A percentile compares a stretch with the other conserved stretches of the same genome.
Evolutionary conservation across 257 asterid genomes (phyloP).

Genomic region (Solanum piurae): DNA sequence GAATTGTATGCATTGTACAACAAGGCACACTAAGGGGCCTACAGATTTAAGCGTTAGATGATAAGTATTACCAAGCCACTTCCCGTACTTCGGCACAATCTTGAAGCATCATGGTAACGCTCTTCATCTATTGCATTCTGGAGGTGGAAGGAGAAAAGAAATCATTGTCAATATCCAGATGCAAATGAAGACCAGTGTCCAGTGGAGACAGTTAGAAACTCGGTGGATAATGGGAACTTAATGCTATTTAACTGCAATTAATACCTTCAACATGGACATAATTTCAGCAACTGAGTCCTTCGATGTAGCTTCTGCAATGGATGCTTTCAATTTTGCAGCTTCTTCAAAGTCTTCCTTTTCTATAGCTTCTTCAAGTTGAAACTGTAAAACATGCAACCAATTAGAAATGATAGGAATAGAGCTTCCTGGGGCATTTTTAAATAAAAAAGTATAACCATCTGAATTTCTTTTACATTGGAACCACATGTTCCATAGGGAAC

Average conservation of each 20-base stretch:
- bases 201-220: neutral
- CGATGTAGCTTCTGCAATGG: slow-evolving; percentile 58
- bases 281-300: slow-evolving; percentile 71
- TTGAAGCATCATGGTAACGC: slow-evolving; percentile 92
- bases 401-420: neutral
- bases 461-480: neutral
- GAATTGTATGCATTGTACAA: neutral
- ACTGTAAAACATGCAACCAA: slow-evolving; percentile 33
- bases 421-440: neutral
- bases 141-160: slow-evolving; percentile 1
- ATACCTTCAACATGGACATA: slow-evolving; percentile 70
- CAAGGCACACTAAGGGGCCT: neutral
- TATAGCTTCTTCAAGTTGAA: slow-evolving; percentile 85
- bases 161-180: slow-evolving; percentile 1
- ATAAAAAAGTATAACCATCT: neutral
- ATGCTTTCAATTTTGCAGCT: slow-evolving; percentile 67
- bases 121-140: slow-evolving; percentile 73
- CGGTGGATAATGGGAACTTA: neutral
- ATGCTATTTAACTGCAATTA: neutral
- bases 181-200: neutral
- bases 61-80: slow-evolving; percentile 75
- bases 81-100: slow-evolving; percentile 65
- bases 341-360: slow-evolving; percentile 82
- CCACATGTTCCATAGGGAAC: neutral
- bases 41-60: neutral